phyloP scores from a whole-genome alignment of 345 rosid species.

The Gossypioides kirkii region DNA sequence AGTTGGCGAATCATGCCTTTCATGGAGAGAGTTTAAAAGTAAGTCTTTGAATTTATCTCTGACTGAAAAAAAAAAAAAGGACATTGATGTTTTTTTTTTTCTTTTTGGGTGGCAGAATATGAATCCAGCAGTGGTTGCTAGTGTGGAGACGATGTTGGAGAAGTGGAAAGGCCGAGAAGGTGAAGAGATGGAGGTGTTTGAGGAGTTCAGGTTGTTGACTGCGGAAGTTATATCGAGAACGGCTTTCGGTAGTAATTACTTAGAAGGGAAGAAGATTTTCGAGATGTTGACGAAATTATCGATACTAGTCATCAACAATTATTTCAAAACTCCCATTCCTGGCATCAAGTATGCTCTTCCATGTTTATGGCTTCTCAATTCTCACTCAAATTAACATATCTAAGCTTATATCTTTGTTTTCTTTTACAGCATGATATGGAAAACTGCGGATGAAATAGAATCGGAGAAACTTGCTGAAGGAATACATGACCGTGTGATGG shows the following conservation, averaged over 20 bases:
- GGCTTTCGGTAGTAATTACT: neutral
- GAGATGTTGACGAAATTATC: neutral
- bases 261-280: slow-evolving; percentile 8
- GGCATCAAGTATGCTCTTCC: slow-evolving; percentile 16
- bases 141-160: slow-evolving; percentile 21
- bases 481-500: slow-evolving; percentile 15
- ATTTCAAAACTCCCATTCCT: slow-evolving; percentile 17
- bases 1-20: slow-evolving; percentile 44
- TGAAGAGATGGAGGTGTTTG: neutral
- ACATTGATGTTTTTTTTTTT: neutral
- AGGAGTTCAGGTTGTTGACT: neutral
- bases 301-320: neutral
- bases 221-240: neutral
- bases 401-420: neutral
- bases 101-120: slow-evolving; percentile 14
- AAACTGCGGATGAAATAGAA: slow-evolving; percentile 18
- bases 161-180: slow-evolving; percentile 1
- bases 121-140: slow-evolving; percentile 33
- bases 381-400: no score
- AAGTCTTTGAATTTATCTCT: neutral
- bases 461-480: slow-evolving; percentile 13
- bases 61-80: neutral
- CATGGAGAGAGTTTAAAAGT: slow-evolving; percentile 42
- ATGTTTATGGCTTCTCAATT: no score
- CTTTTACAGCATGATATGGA: slow-evolving; percentile 23